These are phyloP conservation scores for Aspergillus diversus DNA, from an alignment of 495 filamentous ascomycete species.

Conservation along the genomic window DNA sequence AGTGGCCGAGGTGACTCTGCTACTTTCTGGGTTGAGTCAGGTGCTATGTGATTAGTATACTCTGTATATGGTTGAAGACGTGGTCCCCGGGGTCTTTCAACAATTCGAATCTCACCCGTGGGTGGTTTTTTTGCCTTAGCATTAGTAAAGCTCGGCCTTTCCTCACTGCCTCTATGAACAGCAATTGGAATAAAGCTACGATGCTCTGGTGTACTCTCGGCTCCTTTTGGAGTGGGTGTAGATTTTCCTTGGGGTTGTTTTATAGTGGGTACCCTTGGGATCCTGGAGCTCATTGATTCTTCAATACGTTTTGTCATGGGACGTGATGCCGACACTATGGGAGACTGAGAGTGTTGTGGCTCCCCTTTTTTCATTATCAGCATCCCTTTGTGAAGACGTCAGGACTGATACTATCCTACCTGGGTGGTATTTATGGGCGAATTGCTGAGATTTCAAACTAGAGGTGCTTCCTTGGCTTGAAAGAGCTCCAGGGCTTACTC, in stretches of 20 bases:
- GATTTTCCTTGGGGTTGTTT: neutral
- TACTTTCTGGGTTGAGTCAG: conserved; percentile 4
- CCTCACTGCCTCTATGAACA: conserved; percentile 14
- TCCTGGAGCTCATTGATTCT: conserved; percentile 6
- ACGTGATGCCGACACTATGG: neutral
- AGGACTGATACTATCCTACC: too few species aligned
- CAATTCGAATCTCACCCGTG: conserved; percentile 9
- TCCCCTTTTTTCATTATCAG: conserved; percentile 8
- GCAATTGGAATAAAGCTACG: conserved; percentile 26
- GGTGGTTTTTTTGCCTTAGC: conserved; percentile 6
- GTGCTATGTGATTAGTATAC: neutral
- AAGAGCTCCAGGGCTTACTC: too few species aligned
- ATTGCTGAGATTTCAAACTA: too few species aligned
- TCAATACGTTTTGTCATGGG: neutral
- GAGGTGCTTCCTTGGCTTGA: too few species aligned
- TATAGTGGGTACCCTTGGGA: conserved; percentile 12
- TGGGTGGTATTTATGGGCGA: too few species aligned
- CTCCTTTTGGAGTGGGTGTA: conserved; percentile 12
- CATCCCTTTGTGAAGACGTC: too few species aligned
- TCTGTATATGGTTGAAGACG: conserved; percentile 13
- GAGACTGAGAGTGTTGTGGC: neutral
- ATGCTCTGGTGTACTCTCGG: neutral
- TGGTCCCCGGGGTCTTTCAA: conserved; percentile 21
- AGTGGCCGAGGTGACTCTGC: neutral
- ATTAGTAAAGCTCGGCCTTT: neutral